Conservation (phyloP, 2,329 filamentous ascomycete species). For the Sclerotinia trifoliorum region DNA sequence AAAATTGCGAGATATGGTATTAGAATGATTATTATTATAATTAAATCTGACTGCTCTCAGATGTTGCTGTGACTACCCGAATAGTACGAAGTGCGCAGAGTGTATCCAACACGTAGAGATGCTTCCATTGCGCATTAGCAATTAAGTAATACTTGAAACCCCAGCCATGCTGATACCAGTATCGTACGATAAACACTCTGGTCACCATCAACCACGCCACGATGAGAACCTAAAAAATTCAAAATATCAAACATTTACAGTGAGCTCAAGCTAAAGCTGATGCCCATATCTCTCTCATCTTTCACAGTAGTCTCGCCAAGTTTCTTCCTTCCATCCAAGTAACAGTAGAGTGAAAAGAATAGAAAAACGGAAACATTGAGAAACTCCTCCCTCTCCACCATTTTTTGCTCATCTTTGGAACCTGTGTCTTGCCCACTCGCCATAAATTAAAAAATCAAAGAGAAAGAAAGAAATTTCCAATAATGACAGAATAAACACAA, state of each 20-base stretch:
- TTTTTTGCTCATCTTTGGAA: not conserved
- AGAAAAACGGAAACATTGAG: not conserved
- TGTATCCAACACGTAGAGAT: not conserved
- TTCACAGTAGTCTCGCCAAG: not conserved
- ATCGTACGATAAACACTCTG: constrained; percentile 8
- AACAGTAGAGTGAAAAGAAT: not conserved
- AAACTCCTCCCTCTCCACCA: not conserved
- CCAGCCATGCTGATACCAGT: not conserved
- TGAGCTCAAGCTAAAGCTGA: constrained; percentile 8
- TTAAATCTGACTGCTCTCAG: constrained; percentile 20
- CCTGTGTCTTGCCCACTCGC: not conserved
- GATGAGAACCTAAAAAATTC: not conserved
- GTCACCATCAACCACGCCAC: constrained; percentile 3
- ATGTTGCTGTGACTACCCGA: constrained; percentile 9
- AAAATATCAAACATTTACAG: constrained; percentile 11
- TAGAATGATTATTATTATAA: constrained; percentile 20
- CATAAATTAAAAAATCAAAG: not conserved
- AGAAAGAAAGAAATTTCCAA: constrained; percentile 1
- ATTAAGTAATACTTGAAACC: constrained; percentile 1
- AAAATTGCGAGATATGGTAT: not conserved
- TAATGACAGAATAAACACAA: constrained; percentile 14
- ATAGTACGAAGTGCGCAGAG: not conserved
- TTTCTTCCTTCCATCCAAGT: not conserved
- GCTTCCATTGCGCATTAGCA: not conserved
- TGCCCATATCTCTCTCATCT: not conserved